Evolutionary conservation across 2,329 filamentous ascomycete genomes (phyloP).

Genomic region (Fusarium secorum): DNA sequence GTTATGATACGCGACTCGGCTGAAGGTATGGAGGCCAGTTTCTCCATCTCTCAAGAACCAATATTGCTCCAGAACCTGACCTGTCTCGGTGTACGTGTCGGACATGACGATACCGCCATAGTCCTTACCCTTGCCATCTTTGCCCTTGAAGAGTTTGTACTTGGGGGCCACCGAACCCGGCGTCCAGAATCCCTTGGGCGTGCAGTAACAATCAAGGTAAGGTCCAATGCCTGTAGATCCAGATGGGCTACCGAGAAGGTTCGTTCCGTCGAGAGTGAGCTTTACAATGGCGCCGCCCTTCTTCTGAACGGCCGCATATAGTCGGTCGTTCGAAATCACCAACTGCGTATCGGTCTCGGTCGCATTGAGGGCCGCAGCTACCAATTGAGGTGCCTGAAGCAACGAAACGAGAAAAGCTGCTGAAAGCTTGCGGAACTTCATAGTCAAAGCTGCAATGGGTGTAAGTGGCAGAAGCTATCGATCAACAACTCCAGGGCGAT

Average conservation of each 20-base stretch:
- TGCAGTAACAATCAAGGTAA: conserved; percentile 71
- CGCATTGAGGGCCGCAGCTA: conserved; percentile 42
- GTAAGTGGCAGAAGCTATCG: conserved; percentile 3
- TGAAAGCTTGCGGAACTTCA: conserved; percentile 39
- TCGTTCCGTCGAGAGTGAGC: conserved; percentile 49
- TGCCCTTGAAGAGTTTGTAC: conserved; percentile 56
- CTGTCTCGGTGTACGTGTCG: conserved; percentile 64
- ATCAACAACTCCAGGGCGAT: neutral
- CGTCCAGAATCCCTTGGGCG: conserved; percentile 65
- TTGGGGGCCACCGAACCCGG: conserved; percentile 58
- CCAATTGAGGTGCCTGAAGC: conserved; percentile 36
- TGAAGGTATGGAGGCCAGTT: conserved; percentile 69
- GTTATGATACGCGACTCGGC: conserved; percentile 67
- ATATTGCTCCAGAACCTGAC: conserved; percentile 68
- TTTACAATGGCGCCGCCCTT: conserved; percentile 48
- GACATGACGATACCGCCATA: conserved; percentile 68
- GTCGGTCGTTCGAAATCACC: conserved; percentile 50
- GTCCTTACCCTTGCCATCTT: conserved; percentile 55
- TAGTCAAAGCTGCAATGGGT: conserved; percentile 2
- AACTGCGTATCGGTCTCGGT: conserved; percentile 47
- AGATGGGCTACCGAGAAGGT: conserved; percentile 57
- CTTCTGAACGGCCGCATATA: conserved; percentile 50
- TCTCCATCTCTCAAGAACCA: conserved; percentile 70
- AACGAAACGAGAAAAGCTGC: conserved; percentile 29
- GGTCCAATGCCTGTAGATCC: conserved; percentile 57